phyloP scores from a whole-genome alignment of 345 rosid genomes.

The Corchorus olitorius region DNA sequence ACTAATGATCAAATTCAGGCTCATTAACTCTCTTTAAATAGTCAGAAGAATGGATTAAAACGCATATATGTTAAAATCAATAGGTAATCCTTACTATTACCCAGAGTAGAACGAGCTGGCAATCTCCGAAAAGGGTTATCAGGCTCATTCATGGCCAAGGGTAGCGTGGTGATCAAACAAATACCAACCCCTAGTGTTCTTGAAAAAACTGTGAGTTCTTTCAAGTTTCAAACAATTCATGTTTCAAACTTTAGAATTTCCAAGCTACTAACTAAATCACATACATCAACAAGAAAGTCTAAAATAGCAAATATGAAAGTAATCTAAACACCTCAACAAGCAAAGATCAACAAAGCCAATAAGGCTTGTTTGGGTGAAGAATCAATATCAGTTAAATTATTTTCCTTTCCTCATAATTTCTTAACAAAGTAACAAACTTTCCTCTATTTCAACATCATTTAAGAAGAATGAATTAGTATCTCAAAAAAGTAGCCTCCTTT shows the following conservation, averaged over 20 bases:
- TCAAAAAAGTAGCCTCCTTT: constrained; percentile 5
- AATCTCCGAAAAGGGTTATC: too few species aligned
- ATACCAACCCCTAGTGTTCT: too few species aligned
- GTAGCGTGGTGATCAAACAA: too few species aligned
- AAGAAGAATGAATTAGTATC: background rate
- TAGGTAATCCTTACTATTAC: too few species aligned
- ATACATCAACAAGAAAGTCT: background rate
- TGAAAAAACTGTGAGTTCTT: background rate
- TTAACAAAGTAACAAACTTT: background rate
- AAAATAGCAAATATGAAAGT: background rate
- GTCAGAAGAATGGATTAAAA: background rate
- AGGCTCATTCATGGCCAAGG: too few species aligned
- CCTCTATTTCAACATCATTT: background rate
- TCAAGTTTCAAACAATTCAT: background rate
- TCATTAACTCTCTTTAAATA: background rate
- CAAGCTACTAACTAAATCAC: constrained; percentile 9
- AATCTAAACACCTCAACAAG: background rate
- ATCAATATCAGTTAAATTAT: background rate
- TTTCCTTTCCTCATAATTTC: background rate
- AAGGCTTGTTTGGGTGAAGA: background rate
- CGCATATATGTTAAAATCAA: background rate
- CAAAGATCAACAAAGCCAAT: background rate
- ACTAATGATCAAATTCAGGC: background rate
- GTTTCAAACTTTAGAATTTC: background rate
- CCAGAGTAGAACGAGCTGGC: too few species aligned